A percentile compares a stretch with the other conserved stretches of the same genome.
phyloP scores from a whole-genome alignment of 768 basidiomycete genomes.

The Filobasidium floriforme region DNA sequence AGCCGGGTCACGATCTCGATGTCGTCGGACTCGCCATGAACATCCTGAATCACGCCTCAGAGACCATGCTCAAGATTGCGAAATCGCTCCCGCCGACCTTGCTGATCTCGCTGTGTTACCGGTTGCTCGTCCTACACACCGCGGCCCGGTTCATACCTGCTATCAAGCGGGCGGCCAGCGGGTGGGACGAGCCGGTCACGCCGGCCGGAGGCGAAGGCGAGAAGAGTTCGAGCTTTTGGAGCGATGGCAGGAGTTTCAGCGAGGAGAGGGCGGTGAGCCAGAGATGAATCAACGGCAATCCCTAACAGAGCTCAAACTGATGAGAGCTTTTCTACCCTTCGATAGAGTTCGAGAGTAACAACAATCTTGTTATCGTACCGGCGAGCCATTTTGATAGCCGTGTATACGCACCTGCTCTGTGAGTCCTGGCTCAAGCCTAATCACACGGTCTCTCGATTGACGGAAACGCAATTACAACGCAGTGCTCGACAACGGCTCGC shows the following conservation, averaged over 20 bases:
- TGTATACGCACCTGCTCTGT: conserved; percentile 45
- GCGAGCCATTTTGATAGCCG: conserved; percentile 43
- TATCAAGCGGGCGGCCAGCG: conserved; percentile 36
- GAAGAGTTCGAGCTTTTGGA: conserved; percentile 29
- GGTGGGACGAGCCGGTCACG: conserved; percentile 33
- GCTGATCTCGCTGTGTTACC: conserved; percentile 42
- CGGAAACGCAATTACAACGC: neutral
- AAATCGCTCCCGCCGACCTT: conserved; percentile 39
- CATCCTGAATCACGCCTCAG: conserved; percentile 16
- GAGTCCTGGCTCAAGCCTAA: conserved; percentile 14
- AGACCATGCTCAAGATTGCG: conserved; percentile 24
- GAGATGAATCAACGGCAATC: neutral
- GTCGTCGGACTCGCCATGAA: conserved; percentile 21
- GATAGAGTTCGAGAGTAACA: conserved; percentile 41
- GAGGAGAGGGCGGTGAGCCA: conserved; percentile 40
- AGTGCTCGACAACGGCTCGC: conserved; percentile 44
- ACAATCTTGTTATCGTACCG: conserved; percentile 44
- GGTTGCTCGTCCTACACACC: conserved; percentile 42
- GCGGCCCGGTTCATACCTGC: conserved; percentile 44
- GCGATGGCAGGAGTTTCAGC: conserved; percentile 39
- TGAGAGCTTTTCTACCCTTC: neutral
- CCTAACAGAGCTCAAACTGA: neutral
- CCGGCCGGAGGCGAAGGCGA: conserved; percentile 19
- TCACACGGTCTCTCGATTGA: no score
- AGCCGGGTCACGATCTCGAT: conserved; percentile 10